Conservation (phyloP, 1,139 yeast species). For the Pichia sp. region DNA sequence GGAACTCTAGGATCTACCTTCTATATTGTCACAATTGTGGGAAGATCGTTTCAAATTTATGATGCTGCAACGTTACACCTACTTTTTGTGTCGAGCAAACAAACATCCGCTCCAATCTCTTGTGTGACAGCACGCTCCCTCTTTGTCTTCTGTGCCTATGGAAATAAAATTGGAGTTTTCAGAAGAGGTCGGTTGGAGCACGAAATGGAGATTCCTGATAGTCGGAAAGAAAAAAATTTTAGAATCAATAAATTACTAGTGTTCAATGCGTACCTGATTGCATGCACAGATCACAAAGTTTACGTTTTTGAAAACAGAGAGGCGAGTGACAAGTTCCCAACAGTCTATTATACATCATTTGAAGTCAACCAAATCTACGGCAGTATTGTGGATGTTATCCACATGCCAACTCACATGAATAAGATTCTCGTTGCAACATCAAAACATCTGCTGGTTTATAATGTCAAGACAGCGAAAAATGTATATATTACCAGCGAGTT, state of each 20-base stretch:
- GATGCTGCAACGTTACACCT: constrained; percentile 87
- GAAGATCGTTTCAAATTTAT: constrained; percentile 84
- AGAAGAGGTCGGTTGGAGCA: constrained; percentile 76
- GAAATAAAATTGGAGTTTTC: constrained; percentile 67
- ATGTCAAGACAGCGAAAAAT: constrained; percentile 73
- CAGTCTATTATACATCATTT: constrained; percentile 64
- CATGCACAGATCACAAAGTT: constrained; percentile 50
- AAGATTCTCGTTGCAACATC: constrained; percentile 76
- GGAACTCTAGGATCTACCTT: constrained; percentile 87
- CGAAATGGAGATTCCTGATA: constrained; percentile 38
- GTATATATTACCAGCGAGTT: constrained; percentile 58
- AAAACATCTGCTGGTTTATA: constrained; percentile 55
- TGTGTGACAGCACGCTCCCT: constrained; percentile 80
- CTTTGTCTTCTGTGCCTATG: constrained; percentile 76
- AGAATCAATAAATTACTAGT: constrained; percentile 49
- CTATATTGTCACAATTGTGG: constrained; percentile 86
- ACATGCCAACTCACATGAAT: constrained; percentile 90
- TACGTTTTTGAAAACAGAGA: constrained; percentile 58
- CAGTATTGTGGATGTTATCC: constrained; percentile 62
- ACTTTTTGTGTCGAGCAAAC: constrained; percentile 79
- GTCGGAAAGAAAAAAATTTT: constrained; percentile 30
- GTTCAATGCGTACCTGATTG: constrained; percentile 80
- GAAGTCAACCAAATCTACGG: constrained; percentile 61
- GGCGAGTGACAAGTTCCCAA: constrained; percentile 42
- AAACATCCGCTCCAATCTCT: constrained; percentile 66